Percentiles rank a stretch among this genome's conserved stretches.
These are phyloP conservation scores for Tetrahymena borealis DNA, from an alignment of 73 alveolate genomes.

Conservation along the genomic window DNA sequence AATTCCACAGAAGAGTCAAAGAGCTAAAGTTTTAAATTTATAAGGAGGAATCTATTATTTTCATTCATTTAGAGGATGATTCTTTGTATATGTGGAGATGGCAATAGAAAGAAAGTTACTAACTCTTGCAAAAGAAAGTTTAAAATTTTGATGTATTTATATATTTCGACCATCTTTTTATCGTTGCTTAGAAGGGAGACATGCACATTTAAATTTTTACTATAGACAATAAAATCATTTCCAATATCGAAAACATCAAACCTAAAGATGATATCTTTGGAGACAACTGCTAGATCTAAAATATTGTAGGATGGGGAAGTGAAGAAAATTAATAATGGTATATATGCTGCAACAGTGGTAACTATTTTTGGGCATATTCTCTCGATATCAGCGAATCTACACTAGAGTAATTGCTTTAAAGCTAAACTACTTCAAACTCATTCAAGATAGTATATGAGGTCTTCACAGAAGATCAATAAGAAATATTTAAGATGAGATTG, in stretches of 20 bases:
- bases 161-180: not conserved
- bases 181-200: not conserved
- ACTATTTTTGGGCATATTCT: not conserved
- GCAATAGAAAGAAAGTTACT: not conserved
- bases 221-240: not conserved
- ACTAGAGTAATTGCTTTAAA: not conserved
- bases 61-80: not conserved
- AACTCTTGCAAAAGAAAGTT: not conserved
- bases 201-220: not conserved
- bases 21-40: not conserved
- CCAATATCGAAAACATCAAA: not conserved
- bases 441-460: not conserved
- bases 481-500: not conserved
- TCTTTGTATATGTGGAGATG: not conserved
- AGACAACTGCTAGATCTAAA: not conserved
- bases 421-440: not conserved
- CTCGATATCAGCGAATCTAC: not conserved
- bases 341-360: not conserved
- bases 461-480: not conserved
- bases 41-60: not conserved
- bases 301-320: not conserved
- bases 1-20: not conserved
- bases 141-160: not conserved
- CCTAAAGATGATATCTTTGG: not conserved
- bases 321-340: not conserved